Base-by-base conservation (phyloP, 805 yeast genomes). In the Scheffersomyces ergatensis region DNA sequence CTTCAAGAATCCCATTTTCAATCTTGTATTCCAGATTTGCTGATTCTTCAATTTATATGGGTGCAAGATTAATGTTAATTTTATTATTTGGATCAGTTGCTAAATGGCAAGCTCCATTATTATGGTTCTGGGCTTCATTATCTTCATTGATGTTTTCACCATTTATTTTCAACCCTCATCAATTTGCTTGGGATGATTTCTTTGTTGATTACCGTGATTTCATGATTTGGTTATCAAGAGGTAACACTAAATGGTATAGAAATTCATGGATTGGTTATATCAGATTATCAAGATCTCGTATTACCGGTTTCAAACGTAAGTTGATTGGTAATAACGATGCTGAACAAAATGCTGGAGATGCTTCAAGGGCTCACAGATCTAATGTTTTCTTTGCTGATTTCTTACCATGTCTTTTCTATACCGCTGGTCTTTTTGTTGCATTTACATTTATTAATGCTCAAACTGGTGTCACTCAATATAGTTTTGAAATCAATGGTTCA, bases 91-190 rank as follows among this genome's bases (percentile, higher is more conserved):
- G 86, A 57, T 77, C 89, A 15, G 80, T 81, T 53, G 76, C 89
- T 21, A 82, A 80, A 57, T 85, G 98, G 98, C 95, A 88, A 68
- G 85, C 96, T 18, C 87, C 97, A 33, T 74, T 93, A 54, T 67
- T 92, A 48, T 93, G 97, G 97, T 93, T 93, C 80, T 93, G 98
- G 97, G 84, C 93, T 44, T 85, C 96, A 15, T 72, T 89, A 53
- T 75, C 89, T 36, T 87, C 98, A 3, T 76, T 93, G 70, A 77
- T 89, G 70, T 80, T 89, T 53, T 84, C 98, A 36, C 99, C 99
- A 57, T 89, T 92, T 65, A 60, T 93, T 46, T 93, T 89, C 80
- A 93, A 93, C 70, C 99, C 99, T 36, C 97, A 92, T 70, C 98
- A 93, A 74, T 93, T 90, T 66, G 82, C 97, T 38, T 85, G 95